Evolutionary conservation across 768 basidiomycete species (phyloP).

Genomic region (Phlebiopsis gigantea): DNA sequence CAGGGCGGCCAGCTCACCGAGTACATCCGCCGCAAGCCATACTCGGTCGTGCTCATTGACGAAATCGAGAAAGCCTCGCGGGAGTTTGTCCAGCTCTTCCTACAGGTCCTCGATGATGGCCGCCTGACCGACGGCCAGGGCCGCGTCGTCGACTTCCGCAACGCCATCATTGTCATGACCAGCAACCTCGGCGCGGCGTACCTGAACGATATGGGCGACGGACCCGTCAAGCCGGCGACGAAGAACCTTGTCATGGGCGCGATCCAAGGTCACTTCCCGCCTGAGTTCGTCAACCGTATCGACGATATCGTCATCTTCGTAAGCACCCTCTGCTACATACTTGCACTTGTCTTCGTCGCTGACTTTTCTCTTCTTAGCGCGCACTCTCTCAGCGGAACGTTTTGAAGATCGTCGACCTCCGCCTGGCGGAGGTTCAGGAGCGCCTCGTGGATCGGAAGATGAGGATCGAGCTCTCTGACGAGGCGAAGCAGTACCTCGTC

Average conservation of each 20-base stretch:
- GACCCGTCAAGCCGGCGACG: constrained; percentile 57
- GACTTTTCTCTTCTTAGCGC: constrained; percentile 40
- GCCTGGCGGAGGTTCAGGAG: constrained; percentile 79
- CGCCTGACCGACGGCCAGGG: constrained; percentile 91
- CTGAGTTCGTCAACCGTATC: constrained; percentile 88
- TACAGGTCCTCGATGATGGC: constrained; percentile 90
- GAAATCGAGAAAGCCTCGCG: constrained; percentile 90
- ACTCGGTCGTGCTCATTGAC: constrained; percentile 79
- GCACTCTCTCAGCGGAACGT: constrained; percentile 73
- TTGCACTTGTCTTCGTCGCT: constrained; percentile 9
- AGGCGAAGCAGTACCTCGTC: constrained; percentile 69
- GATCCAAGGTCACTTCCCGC: constrained; percentile 83
- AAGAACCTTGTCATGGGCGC: constrained; percentile 68
- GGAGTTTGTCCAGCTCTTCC: constrained; percentile 64
- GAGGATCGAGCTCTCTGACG: constrained; percentile 67
- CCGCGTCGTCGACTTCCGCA: constrained; percentile 81
- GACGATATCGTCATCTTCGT: constrained; percentile 78
- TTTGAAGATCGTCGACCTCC: constrained; percentile 82
- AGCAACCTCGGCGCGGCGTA: constrained; percentile 83
- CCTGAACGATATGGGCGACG: constrained; percentile 71
- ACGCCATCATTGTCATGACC: constrained; percentile 93
- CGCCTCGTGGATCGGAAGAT: constrained; percentile 81
- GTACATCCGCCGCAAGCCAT: constrained; percentile 88
- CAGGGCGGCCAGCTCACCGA: constrained; percentile 89
- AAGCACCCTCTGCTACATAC: constrained; percentile 22